Percentiles rank a stretch among this genome's conserved stretches.
Conservation (phyloP, 23 red algal genomes). For the Gracilaria domingensis region DNA sequence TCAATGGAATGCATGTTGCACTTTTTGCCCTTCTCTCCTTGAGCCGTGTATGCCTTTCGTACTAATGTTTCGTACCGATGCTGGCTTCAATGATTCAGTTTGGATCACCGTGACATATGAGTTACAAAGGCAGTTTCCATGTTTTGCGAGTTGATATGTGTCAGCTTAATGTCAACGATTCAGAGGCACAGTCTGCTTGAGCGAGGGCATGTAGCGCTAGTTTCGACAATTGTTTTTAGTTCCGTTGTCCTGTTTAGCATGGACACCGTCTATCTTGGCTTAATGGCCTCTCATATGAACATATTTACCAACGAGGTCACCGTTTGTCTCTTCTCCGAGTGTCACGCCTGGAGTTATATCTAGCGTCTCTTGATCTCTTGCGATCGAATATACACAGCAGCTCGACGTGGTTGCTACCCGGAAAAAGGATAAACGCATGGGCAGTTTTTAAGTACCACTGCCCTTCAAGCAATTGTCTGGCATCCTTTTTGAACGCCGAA, state of each 20-base stretch:
- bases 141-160: too few species aligned
- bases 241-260: constrained; percentile 11
- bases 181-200: background rate
- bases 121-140: too few species aligned
- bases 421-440: constrained; percentile 62
- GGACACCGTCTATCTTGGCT: constrained; percentile 21
- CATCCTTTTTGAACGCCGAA: constrained; percentile 69
- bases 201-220: background rate
- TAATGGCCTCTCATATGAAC: constrained; percentile 6
- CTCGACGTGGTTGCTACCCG: constrained; percentile 66
- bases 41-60: too few species aligned
- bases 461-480: constrained; percentile 38
- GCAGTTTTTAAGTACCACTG: constrained; percentile 39
- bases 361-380: background rate
- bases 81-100: too few species aligned
- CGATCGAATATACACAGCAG: constrained; percentile 56
- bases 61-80: too few species aligned
- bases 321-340: constrained; percentile 4
- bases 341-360: background rate
- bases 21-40: background rate
- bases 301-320: background rate
- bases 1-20: background rate
- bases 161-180: too few species aligned
- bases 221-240: too few species aligned
- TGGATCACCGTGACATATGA: background rate